Conservation (phyloP, 2,329 filamentous ascomycete genomes). For the Magnaporthiopsis rhizophila region DNA sequence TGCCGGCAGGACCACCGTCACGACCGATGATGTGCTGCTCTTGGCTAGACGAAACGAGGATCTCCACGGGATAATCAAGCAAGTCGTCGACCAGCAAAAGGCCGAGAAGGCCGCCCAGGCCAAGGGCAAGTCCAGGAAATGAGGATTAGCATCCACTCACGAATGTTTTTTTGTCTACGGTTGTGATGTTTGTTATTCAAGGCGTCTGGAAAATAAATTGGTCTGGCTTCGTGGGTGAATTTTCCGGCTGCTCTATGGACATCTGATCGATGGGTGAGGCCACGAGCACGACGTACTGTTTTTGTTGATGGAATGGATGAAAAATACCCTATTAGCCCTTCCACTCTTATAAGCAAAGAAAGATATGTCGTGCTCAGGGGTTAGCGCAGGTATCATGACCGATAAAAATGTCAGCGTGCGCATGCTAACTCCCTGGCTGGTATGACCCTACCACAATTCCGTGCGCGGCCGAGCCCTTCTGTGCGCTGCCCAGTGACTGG, state of each 20-base stretch:
- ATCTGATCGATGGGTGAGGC: not conserved
- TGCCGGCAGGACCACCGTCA: conserved; percentile 71
- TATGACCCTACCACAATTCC: not conserved
- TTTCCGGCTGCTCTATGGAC: not conserved
- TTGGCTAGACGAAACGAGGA: conserved; percentile 82
- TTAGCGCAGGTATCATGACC: not conserved
- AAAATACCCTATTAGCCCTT: not conserved
- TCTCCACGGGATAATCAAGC: conserved; percentile 65
- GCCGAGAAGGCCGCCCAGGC: conserved; percentile 26
- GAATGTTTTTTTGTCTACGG: not conserved
- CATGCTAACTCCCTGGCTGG: not conserved
- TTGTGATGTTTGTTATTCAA: not conserved
- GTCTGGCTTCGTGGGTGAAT: not conserved
- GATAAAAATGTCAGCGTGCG: not conserved
- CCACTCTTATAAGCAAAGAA: not conserved
- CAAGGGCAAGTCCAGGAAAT: conserved; percentile 23
- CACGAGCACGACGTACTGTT: not conserved
- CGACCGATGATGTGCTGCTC: conserved; percentile 79
- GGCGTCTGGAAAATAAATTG: not conserved
- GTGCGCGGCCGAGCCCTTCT: not conserved
- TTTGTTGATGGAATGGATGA: not conserved
- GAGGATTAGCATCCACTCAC: not conserved
- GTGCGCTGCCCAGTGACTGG: no score
- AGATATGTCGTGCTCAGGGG: not conserved
- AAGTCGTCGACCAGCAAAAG: conserved; percentile 55